phyloP scores from a whole-genome alignment of 768 basidiomycete genomes.

The Xerocomus brunneocitrinus region DNA sequence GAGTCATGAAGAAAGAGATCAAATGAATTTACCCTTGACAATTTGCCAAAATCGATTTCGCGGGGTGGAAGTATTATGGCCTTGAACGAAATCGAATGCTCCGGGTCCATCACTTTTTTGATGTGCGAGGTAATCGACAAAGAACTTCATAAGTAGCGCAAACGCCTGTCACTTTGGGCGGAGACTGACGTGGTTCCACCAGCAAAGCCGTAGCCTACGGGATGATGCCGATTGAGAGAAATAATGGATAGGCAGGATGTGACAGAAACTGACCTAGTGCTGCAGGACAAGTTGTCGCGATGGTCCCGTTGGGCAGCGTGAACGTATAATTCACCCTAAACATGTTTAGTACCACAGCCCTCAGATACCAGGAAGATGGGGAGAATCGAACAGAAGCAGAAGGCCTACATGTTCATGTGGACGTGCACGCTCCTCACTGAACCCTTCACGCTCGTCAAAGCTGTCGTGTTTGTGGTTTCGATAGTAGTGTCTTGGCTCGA shows the following conservation, averaged over 20 bases:
- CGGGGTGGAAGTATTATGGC: constrained; percentile 54
- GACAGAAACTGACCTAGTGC: constrained; percentile 54
- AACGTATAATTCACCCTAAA: constrained; percentile 62
- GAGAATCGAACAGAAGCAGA: not conserved
- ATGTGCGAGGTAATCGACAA: not conserved
- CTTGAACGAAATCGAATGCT: constrained; percentile 73
- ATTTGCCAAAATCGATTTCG: constrained; percentile 81
- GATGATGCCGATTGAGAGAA: not conserved
- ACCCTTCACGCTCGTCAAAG: constrained; percentile 48
- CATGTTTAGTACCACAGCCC: not conserved
- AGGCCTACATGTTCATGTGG: constrained; percentile 63
- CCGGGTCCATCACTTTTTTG: constrained; percentile 61
- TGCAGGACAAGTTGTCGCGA: constrained; percentile 69
- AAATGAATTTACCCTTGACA: constrained; percentile 51
- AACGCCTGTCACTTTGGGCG: not conserved
- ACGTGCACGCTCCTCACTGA: constrained; percentile 66
- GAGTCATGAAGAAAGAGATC: not conserved
- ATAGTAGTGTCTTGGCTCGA: constrained; percentile 16
- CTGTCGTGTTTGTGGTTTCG: constrained; percentile 15
- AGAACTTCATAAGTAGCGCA: not conserved
- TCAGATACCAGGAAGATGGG: not conserved
- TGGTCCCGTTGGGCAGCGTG: constrained; percentile 59
- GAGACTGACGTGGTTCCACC: constrained; percentile 74
- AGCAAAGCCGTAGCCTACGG: constrained; percentile 65
- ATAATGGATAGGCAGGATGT: constrained; percentile 4